phyloP scores from a whole-genome alignment of 164 flowering plant genomes.

The Berberis thunbergii region DNA sequence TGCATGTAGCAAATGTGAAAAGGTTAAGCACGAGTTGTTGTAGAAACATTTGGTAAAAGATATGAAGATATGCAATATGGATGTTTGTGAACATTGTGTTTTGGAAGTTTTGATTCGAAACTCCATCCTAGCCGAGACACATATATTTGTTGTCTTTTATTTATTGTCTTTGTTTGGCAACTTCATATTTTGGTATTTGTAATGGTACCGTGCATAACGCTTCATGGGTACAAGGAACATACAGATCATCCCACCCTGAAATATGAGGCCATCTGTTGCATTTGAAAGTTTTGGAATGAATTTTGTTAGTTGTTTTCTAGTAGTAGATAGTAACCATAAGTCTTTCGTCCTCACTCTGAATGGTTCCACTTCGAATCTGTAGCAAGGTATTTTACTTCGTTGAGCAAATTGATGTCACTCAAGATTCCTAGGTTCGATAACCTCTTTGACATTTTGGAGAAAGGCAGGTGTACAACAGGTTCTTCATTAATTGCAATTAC shows the following conservation, averaged over 20 bases:
- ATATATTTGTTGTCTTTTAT: too few relatives aligned
- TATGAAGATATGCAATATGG: too few relatives aligned
- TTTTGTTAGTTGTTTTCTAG: constrained; percentile 60
- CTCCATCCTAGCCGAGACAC: too few relatives aligned
- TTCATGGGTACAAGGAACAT: neutral
- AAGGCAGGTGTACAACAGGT: constrained; percentile 77
- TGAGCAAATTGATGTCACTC: constrained; percentile 46
- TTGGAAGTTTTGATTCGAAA: too few relatives aligned
- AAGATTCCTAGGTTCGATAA: constrained; percentile 79
- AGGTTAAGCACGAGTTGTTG: too few relatives aligned
- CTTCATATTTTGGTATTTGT: too few relatives aligned
- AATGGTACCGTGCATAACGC: too few relatives aligned
- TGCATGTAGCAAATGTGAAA: too few relatives aligned
- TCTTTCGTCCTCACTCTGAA: constrained; percentile 96
- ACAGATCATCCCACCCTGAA: constrained; percentile 49
- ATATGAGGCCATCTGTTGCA: constrained; percentile 97
- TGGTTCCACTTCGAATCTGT: constrained; percentile 92
- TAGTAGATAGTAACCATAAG: constrained; percentile 90
- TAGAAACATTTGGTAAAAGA: too few relatives aligned
- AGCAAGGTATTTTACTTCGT: constrained; percentile 50
- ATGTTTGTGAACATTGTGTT: too few relatives aligned
- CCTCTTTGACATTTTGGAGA: constrained; percentile 89
- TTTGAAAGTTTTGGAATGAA: constrained; percentile 94
- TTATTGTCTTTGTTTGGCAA: too few relatives aligned
- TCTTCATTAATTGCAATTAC: constrained; percentile 58